Conservation (phyloP, 2,329 filamentous ascomycete species). For the Cordyceps cicadae region DNA sequence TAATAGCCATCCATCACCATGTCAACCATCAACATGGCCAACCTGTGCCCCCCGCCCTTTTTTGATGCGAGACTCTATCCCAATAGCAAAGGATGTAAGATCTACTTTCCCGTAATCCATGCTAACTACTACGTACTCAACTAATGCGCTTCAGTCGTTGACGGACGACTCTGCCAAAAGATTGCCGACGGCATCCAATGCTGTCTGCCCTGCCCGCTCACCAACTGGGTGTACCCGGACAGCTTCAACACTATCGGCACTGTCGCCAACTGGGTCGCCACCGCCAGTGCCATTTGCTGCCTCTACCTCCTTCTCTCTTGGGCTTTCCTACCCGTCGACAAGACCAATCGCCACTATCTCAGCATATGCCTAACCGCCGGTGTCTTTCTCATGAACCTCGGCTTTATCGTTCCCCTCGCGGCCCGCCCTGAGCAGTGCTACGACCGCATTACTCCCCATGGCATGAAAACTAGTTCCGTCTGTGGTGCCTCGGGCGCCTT, state of each 20-base stretch:
- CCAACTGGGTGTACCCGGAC: constrained; percentile 63
- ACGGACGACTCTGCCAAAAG: constrained; percentile 46
- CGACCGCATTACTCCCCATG: constrained; percentile 85
- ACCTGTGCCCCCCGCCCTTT: constrained; percentile 60
- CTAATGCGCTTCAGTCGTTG: constrained; percentile 38
- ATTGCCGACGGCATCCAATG: constrained; percentile 50
- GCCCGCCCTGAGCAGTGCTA: constrained; percentile 73
- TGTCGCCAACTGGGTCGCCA: constrained; percentile 74
- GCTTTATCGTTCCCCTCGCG: constrained; percentile 82
- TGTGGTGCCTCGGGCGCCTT: constrained; percentile 87
- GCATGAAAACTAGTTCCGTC: constrained; percentile 72
- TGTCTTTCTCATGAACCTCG: constrained; percentile 74
- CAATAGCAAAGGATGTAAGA: constrained; percentile 57
- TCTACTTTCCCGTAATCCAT: not conserved
- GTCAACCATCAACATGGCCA: constrained; percentile 16
- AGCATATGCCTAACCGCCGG: constrained; percentile 77
- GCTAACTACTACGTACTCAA: not conserved
- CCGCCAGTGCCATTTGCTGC: constrained; percentile 63
- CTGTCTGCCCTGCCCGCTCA: constrained; percentile 84
- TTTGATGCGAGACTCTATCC: constrained; percentile 55
- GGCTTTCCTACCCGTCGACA: constrained; percentile 71
- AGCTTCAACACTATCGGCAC: constrained; percentile 51
- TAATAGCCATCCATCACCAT: not conserved
- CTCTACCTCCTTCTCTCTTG: constrained; percentile 74
- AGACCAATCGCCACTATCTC: constrained; percentile 86